These are phyloP conservation scores for Brasenia schreberi DNA, from an alignment of 164 flowering plant genomes.

Conservation along the genomic window DNA sequence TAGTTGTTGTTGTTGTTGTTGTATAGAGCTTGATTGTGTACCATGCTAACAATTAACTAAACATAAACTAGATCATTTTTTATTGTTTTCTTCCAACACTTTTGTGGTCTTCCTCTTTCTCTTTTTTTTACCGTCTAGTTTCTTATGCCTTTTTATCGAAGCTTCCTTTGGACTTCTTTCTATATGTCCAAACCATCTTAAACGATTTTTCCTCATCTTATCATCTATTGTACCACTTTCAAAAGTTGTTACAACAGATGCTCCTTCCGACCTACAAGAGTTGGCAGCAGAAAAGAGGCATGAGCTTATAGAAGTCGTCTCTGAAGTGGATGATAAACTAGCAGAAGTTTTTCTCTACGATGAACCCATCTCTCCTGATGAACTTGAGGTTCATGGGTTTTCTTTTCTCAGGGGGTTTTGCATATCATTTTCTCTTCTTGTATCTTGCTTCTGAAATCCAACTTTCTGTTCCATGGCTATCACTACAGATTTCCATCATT, in stretches of 20 bases:
- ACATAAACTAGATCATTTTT: too few species aligned
- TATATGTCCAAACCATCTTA: too few species aligned
- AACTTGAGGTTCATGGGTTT: slow-evolving; percentile 55
- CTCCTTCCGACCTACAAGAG: slow-evolving; percentile 65
- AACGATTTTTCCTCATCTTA: too few species aligned
- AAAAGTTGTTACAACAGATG: slow-evolving; percentile 41
- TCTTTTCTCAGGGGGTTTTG: not conserved
- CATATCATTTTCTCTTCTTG: not conserved
- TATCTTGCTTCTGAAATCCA: not conserved
- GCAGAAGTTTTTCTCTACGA: slow-evolving; percentile 84
- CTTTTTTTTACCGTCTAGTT: too few species aligned
- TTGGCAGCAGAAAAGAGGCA: slow-evolving; percentile 72
- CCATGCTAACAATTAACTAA: too few species aligned
- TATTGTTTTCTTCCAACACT: too few species aligned
- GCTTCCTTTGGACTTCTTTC: too few species aligned
- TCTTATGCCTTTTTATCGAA: too few species aligned
- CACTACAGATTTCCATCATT: not conserved
- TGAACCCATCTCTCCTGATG: slow-evolving; percentile 76
- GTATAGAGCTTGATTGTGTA: too few species aligned
- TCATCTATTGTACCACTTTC: too few species aligned
- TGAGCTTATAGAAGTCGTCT: slow-evolving; percentile 80
- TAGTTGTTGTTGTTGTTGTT: too few species aligned
- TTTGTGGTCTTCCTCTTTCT: too few species aligned
- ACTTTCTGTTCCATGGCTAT: not conserved
- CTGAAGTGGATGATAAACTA: slow-evolving; percentile 94